These are phyloP conservation scores for Pseudogymnoascus sp. DNA, from an alignment of 2,329 filamentous ascomycete genomes.

Conservation along the genomic window DNA sequence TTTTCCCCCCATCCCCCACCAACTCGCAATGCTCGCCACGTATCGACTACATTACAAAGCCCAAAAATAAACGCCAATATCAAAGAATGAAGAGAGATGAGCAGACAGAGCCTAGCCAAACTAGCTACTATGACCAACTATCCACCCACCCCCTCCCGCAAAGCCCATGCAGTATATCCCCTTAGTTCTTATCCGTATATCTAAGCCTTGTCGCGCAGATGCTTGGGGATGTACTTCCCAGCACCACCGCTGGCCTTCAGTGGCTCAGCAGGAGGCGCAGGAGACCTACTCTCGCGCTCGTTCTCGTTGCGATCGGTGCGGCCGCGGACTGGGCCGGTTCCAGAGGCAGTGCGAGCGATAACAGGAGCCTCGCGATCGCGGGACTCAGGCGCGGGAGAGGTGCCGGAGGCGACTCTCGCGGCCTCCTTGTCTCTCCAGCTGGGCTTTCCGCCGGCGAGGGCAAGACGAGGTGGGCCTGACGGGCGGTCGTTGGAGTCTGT, in stretches of 20 bases:
- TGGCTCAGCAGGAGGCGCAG: conserved; percentile 33
- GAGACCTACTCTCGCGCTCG: conserved; percentile 32
- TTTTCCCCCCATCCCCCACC: conserved; percentile 15
- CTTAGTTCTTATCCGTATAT: background rate
- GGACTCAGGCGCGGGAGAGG: conserved; percentile 19
- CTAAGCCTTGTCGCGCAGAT: conserved; percentile 34
- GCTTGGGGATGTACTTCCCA: conserved; percentile 55
- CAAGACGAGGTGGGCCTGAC: conserved; percentile 47
- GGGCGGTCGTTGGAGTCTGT: conserved; percentile 41
- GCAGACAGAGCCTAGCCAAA: background rate
- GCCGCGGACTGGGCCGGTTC: conserved; percentile 39
- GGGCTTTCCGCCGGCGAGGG: conserved; percentile 44
- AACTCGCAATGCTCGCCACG: conserved; percentile 33
- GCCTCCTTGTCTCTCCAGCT: conserved; percentile 56
- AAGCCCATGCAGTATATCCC: background rate
- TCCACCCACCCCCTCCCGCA: background rate
- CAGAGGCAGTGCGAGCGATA: conserved; percentile 30
- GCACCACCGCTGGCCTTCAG: conserved; percentile 47
- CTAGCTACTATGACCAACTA: background rate
- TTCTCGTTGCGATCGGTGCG: conserved; percentile 40
- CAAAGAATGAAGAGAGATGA: background rate
- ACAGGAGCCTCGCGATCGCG: conserved; percentile 23
- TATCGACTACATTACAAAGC: conserved; percentile 25
- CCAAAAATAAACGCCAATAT: conserved; percentile 9
- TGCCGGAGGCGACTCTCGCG: conserved; percentile 37